These are phyloP conservation scores for Claviceps sp. DNA, from an alignment of 2,329 filamentous ascomycete species.

Conservation along the genomic window DNA sequence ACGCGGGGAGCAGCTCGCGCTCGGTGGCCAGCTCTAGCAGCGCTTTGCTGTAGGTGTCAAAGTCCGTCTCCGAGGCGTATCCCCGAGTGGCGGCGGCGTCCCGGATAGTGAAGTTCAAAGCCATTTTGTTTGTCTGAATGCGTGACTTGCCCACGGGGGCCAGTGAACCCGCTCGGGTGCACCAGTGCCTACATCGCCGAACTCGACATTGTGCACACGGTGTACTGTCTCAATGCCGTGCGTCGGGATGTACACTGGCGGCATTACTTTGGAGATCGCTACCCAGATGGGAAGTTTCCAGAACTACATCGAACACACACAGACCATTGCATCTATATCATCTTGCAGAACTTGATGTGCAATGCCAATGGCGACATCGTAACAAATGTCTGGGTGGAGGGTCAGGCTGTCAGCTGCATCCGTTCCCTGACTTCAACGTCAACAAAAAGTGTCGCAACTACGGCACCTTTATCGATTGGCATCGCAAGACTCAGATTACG, in stretches of 20 bases:
- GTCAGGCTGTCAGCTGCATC: neutral
- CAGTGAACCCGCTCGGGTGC: too few species aligned
- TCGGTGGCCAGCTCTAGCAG: too few species aligned
- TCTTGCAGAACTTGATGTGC: constrained; percentile 11
- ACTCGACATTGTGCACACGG: constrained; percentile 16
- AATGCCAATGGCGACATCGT: constrained; percentile 7
- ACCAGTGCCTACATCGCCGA: constrained; percentile 19
- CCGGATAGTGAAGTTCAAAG: too few species aligned
- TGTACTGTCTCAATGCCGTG: constrained; percentile 12
- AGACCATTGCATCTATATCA: constrained; percentile 8
- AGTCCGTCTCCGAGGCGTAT: too few species aligned
- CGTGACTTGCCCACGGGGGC: too few species aligned
- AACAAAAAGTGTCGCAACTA: constrained; percentile 10
- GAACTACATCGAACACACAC: constrained; percentile 7
- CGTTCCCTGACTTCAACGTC: constrained; percentile 10
- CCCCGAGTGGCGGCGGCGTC: too few species aligned
- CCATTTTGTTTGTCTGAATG: too few species aligned
- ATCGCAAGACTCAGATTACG: constrained; percentile 4
- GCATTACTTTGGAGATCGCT: constrained; percentile 2
- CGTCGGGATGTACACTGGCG: constrained; percentile 7
- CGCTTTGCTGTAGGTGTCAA: too few species aligned
- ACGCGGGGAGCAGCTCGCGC: too few species aligned
- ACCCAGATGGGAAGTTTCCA: constrained; percentile 4
- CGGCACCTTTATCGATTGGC: constrained; percentile 9
- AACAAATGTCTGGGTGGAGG: constrained; percentile 9